Evolutionary conservation across 768 basidiomycete genomes (phyloP), one percentile per base, ranked within the genome.

Genomic region (Pisolithus orientalis): DNA sequence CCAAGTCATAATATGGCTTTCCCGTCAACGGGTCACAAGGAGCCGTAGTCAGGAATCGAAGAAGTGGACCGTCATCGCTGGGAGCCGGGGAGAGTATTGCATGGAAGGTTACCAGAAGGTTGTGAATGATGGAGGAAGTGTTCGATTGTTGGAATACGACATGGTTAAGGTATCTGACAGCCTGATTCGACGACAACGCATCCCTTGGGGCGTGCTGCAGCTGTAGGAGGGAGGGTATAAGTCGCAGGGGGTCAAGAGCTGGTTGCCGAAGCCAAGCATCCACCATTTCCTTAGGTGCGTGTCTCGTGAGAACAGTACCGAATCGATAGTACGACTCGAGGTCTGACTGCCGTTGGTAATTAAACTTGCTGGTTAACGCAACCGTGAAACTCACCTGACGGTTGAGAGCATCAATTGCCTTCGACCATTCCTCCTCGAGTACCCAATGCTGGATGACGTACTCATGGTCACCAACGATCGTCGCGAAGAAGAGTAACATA

Each of bases 1-100:
- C 96, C 45, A 99, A 80, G 62, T 98, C 94, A 67, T 93, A 98
- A 66, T 93, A 95, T 2, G 95, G 95, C 63, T 84, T 85, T 6
- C 82, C 83, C 0, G 90, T 91, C 29, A 88, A 66, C 0, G 92
- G 86, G 65, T 97, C 84, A 16, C 82, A 78, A 1, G 93, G 94
- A 0, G 90, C 87, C 1, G 80, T 79, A 16, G 82, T 80, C 25
- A 99, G 78, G 73, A 96, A 97, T 21, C 86, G 85, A 17, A 92
- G 72, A 5, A 93, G 75, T 9, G 85, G 82, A 3, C 80, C 88
- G 55, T 92, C 90, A 57, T 91, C 89, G n/a, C 74, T 72, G 27
- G 66, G 54, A n/a, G 74, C 58, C 0, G 75, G 69, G 4, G 78
- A 64, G 1, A 78, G 74, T 28, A 79, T 80, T 25, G 85, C 83